Conservation (phyloP, 352 stramenopile genomes). For the Phytophthora nicotianae region DNA sequence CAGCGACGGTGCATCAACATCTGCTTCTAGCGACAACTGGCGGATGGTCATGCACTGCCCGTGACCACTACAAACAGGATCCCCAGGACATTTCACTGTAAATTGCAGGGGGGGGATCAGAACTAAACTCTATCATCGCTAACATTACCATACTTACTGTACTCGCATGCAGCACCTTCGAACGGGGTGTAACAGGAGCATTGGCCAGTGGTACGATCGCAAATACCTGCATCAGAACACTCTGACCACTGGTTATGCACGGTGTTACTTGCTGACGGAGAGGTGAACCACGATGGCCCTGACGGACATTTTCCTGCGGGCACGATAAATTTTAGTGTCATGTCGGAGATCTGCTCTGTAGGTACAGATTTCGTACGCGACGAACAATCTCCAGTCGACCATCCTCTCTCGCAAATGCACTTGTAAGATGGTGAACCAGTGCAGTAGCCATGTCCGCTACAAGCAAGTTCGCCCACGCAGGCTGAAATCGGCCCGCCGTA, state of each 20-base stretch:
- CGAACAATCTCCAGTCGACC: conserved; percentile 69
- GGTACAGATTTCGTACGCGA: conserved; percentile 33
- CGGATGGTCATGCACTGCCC: conserved; percentile 80
- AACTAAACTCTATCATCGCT: background rate
- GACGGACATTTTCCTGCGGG: conserved; percentile 62
- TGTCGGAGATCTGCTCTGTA: background rate
- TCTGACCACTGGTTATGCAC: conserved; percentile 55
- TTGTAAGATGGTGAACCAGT: conserved; percentile 54
- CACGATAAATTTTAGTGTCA: conserved; percentile 3
- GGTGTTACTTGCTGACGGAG: conserved; percentile 46
- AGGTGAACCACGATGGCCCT: conserved; percentile 67
- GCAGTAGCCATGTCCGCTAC: conserved; percentile 77
- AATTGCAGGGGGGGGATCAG: conserved; percentile 1
- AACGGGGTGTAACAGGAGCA: conserved; percentile 71
- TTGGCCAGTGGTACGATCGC: conserved; percentile 56
- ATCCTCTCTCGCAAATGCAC: conserved; percentile 68
- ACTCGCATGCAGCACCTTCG: conserved; percentile 58
- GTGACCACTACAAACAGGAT: conserved; percentile 64
- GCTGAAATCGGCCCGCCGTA: conserved; percentile 66
- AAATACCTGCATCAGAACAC: conserved; percentile 72
- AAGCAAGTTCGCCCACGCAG: conserved; percentile 71
- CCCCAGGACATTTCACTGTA: conserved; percentile 67
- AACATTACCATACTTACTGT: conserved; percentile 35
- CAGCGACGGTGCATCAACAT: conserved; percentile 53
- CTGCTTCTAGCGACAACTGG: conserved; percentile 63